These are phyloP conservation scores for Magnolia kwangsiensis DNA, from an alignment of 164 flowering plant genomes.

Conservation along the genomic window DNA sequence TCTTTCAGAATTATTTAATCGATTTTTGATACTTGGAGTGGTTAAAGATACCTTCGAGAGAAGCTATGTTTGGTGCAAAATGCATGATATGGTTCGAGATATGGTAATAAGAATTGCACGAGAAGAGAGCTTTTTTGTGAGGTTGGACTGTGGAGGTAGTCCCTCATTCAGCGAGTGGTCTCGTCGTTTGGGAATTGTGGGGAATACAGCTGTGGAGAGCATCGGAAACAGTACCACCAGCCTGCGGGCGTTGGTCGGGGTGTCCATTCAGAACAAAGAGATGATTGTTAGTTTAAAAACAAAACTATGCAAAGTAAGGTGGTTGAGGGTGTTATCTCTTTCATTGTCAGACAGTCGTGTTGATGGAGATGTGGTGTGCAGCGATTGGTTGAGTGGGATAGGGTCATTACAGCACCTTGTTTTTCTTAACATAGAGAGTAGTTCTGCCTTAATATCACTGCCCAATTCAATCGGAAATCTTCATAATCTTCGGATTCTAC, in stretches of 20 bases:
- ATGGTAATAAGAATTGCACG: constrained; percentile 1
- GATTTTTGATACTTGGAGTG: background rate
- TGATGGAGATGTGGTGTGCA: too few species aligned
- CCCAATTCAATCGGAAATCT: too few species aligned
- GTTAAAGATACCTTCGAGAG: background rate
- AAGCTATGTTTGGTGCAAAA: background rate
- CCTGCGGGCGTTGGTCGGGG: too few species aligned
- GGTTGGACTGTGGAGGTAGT: background rate
- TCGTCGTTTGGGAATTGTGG: background rate
- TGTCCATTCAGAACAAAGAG: background rate
- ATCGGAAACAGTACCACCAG: background rate
- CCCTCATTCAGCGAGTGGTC: background rate
- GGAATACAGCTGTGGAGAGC: background rate
- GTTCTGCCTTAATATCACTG: too few species aligned
- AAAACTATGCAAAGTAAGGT: background rate
- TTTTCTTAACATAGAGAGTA: too few species aligned
- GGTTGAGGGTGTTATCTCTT: background rate
- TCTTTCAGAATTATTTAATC: background rate
- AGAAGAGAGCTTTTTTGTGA: background rate
- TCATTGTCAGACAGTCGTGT: background rate
- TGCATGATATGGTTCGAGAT: constrained; percentile 1
- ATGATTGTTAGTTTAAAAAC: background rate
- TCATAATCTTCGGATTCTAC: too few species aligned
- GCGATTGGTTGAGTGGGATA: too few species aligned
- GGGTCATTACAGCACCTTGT: too few species aligned